phyloP scores from a whole-genome alignment of 352 stramenopile species.

The Phytopythium oedochilum region DNA sequence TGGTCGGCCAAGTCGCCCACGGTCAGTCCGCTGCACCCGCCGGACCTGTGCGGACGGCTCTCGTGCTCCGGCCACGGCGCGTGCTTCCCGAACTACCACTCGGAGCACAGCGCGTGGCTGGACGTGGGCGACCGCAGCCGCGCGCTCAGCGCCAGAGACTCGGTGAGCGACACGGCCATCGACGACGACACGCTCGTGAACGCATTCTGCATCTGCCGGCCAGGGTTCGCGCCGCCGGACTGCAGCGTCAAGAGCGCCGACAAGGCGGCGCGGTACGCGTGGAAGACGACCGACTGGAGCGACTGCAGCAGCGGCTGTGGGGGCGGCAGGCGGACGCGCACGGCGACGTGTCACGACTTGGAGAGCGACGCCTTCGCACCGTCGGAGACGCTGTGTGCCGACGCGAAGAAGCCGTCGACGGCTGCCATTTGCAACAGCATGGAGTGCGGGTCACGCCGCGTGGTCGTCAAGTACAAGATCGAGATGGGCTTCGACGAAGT shows the following conservation, averaged over 20 bases:
- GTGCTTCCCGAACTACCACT: slow-evolving; percentile 62
- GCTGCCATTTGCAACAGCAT: slow-evolving; percentile 73
- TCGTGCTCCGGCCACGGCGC: slow-evolving; percentile 61
- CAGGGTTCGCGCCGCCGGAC: slow-evolving; percentile 53
- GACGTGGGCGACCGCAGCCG: background rate
- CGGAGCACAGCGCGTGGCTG: slow-evolving; percentile 1
- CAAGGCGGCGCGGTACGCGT: slow-evolving; percentile 29
- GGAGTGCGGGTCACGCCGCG: slow-evolving; percentile 66
- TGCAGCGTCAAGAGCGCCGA: slow-evolving; percentile 46
- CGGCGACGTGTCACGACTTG: slow-evolving; percentile 34
- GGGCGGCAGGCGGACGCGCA: slow-evolving; percentile 41
- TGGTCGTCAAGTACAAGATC: slow-evolving; percentile 60
- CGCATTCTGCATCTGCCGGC: slow-evolving; percentile 56
- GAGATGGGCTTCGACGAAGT: slow-evolving; percentile 78
- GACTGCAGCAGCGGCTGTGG: slow-evolving; percentile 60
- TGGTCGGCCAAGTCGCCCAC: slow-evolving; percentile 70
- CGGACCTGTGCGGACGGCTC: slow-evolving; percentile 57
- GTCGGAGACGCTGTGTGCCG: slow-evolving; percentile 22
- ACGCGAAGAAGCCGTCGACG: slow-evolving; percentile 36
- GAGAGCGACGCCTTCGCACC: slow-evolving; percentile 16
- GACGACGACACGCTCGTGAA: slow-evolving; percentile 21
- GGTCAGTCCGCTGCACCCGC: slow-evolving; percentile 64
- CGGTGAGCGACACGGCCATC: slow-evolving; percentile 9
- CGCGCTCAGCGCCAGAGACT: background rate
- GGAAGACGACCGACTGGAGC: slow-evolving; percentile 54